phyloP scores from a whole-genome alignment of 495 filamentous ascomycete genomes.

The Podospora australis region DNA sequence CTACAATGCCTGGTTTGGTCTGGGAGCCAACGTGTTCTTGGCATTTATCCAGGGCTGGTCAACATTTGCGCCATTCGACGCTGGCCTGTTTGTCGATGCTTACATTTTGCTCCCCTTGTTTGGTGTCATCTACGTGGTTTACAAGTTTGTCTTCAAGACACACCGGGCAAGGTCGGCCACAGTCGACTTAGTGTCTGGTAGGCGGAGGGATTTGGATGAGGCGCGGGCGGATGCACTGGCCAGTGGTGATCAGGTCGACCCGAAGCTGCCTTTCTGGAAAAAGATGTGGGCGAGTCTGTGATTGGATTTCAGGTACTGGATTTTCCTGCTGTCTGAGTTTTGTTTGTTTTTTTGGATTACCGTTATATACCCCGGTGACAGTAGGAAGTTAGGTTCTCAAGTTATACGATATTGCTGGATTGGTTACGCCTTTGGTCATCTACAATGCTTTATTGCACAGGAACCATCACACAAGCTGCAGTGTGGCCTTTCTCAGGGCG shows the following conservation, averaged over 20 bases:
- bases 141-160: slow-evolving; percentile 56
- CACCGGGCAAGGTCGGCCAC: slow-evolving; percentile 44
- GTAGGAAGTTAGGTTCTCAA: too few species aligned
- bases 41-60: slow-evolving; percentile 59
- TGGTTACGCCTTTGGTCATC: too few species aligned
- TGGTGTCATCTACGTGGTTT: slow-evolving; percentile 49
- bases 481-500: too few species aligned
- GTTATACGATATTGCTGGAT: too few species aligned
- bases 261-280: slow-evolving; percentile 22
- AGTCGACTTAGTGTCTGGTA: slow-evolving; percentile 55
- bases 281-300: slow-evolving; percentile 16
- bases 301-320: too few species aligned
- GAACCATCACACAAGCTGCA: too few species aligned
- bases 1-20: slow-evolving; percentile 55
- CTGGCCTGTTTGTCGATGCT: slow-evolving; percentile 56
- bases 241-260: slow-evolving; percentile 5
- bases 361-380: too few species aligned
- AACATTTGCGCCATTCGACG: slow-evolving; percentile 50
- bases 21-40: slow-evolving; percentile 55
- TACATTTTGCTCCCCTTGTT: slow-evolving; percentile 66
- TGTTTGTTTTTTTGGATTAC: too few species aligned
- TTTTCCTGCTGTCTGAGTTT: too few species aligned
- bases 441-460: too few species aligned
- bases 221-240: slow-evolving; percentile 18
- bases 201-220: slow-evolving; percentile 43